phyloP scores from a whole-genome alignment of 805 yeast genomes.

The Yarrowia hollandica region DNA sequence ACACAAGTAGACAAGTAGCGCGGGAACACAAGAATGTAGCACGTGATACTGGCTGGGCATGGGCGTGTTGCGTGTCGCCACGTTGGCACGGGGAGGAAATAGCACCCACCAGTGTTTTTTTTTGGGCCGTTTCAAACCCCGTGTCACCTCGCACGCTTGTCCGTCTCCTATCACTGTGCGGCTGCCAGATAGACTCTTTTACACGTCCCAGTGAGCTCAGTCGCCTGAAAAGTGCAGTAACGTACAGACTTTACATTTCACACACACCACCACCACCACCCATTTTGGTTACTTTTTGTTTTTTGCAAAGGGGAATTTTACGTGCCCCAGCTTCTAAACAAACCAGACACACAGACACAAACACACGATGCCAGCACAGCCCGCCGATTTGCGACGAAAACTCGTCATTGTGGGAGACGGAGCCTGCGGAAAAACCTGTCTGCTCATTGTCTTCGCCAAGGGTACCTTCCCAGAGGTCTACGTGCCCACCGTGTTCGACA shows the following conservation, averaged over 20 bases:
- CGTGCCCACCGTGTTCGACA: conserved; percentile 95
- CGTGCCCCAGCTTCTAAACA: background rate
- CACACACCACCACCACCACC: too few relatives aligned
- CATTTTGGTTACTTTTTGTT: background rate
- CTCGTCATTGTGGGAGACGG: conserved; percentile 96
- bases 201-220: too few relatives aligned
- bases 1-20: too few relatives aligned
- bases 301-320: background rate
- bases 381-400: conserved; percentile 47
- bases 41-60: too few relatives aligned
- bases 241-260: background rate
- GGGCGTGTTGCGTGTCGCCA: too few relatives aligned
- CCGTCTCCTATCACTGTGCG: conserved; percentile 16
- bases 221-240: too few relatives aligned
- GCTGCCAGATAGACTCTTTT: conserved; percentile 22
- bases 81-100: too few relatives aligned
- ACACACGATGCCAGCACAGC: conserved; percentile 32
- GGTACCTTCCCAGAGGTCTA: conserved; percentile 92
- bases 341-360: background rate
- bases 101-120: too few relatives aligned
- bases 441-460: conserved; percentile 77
- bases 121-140: too few relatives aligned
- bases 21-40: too few relatives aligned
- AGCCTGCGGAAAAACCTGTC: conserved; percentile 95
- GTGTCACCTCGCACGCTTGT: background rate